These are phyloP conservation scores for Pichiaceae sp. DNA, from an alignment of 1,139 yeast species.

Conservation along the genomic window DNA sequence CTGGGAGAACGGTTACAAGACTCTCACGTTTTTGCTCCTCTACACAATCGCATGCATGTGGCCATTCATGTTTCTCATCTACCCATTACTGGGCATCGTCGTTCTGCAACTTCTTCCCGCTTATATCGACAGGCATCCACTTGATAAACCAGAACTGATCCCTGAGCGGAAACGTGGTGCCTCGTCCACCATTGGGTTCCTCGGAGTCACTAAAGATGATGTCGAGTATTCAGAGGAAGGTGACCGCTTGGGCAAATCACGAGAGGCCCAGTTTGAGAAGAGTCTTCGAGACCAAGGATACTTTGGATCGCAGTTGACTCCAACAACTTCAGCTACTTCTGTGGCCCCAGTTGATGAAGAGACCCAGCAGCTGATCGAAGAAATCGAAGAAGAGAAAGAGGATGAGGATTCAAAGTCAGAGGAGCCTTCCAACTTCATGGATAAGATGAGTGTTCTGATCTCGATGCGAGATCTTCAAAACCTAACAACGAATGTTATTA, in stretches of 20 bases:
- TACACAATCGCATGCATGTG: constrained; percentile 56
- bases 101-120: constrained; percentile 64
- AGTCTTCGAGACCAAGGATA: constrained; percentile 5
- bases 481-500: constrained; percentile 48
- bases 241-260: constrained; percentile 13
- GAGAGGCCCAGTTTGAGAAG: constrained; percentile 9
- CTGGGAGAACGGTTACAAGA: constrained; percentile 57
- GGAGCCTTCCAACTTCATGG: constrained; percentile 2
- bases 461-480: constrained; percentile 60
- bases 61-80: constrained; percentile 59
- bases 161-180: constrained; percentile 46
- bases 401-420: constrained; percentile 1
- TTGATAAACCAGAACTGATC: constrained; percentile 32
- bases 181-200: constrained; percentile 30
- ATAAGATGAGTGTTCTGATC: constrained; percentile 36
- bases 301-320: constrained; percentile 2
- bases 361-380: constrained; percentile 7
- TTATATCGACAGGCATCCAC: constrained; percentile 63
- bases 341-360: constrained; percentile 8
- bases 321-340: constrained; percentile 1
- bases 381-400: constrained; percentile 3
- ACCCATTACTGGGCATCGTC: constrained; percentile 53
- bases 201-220: constrained; percentile 10
- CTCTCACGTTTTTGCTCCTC: constrained; percentile 41
- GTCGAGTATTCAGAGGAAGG: constrained; percentile 11